A percentile compares a stretch with the other conserved stretches of the same genome.
Evolutionary conservation across 2,329 filamentous ascomycete species (phyloP).

Genomic region (Claviceps humidiphila): DNA sequence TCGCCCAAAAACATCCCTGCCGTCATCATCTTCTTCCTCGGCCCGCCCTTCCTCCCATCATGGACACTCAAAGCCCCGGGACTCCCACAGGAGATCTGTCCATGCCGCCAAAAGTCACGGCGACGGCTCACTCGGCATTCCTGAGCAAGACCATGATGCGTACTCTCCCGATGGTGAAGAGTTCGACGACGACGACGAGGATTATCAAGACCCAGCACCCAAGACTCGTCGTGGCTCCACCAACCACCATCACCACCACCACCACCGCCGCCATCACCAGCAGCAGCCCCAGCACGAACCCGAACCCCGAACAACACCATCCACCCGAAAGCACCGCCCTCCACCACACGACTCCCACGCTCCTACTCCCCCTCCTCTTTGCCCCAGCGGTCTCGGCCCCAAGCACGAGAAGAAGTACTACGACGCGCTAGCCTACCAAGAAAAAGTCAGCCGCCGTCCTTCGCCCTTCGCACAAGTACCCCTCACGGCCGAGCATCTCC

Average conservation of each 20-base stretch:
- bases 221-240: slow-evolving; percentile 19
- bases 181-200: too few species aligned
- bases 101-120: slow-evolving; percentile 22
- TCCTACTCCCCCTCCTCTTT: slow-evolving; percentile 8
- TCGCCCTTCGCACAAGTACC: slow-evolving; percentile 21
- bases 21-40: slow-evolving; percentile 19
- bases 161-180: too few species aligned
- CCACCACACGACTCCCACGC: slow-evolving; percentile 27
- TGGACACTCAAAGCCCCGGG: slow-evolving; percentile 18
- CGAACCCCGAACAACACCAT: slow-evolving; percentile 9
- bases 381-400: slow-evolving; percentile 19
- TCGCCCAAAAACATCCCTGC: slow-evolving; percentile 22
- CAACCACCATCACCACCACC: too few species aligned
- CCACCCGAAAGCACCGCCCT: slow-evolving; percentile 22
- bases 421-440: slow-evolving; percentile 34
- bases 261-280: too few species aligned
- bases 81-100: slow-evolving; percentile 17
- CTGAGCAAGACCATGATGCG: slow-evolving; percentile 25
- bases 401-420: slow-evolving; percentile 24
- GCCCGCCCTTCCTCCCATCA: slow-evolving; percentile 13
- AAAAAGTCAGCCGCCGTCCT: slow-evolving; percentile 31
- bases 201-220: too few species aligned
- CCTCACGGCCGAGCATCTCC: slow-evolving; percentile 43
- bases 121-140: slow-evolving; percentile 22
- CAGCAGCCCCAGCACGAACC: too few species aligned